Percentiles rank a stretch among this genome's conserved stretches.
Evolutionary conservation across 345 rosid species (phyloP).

Genomic region (Trapa bicornis): DNA sequence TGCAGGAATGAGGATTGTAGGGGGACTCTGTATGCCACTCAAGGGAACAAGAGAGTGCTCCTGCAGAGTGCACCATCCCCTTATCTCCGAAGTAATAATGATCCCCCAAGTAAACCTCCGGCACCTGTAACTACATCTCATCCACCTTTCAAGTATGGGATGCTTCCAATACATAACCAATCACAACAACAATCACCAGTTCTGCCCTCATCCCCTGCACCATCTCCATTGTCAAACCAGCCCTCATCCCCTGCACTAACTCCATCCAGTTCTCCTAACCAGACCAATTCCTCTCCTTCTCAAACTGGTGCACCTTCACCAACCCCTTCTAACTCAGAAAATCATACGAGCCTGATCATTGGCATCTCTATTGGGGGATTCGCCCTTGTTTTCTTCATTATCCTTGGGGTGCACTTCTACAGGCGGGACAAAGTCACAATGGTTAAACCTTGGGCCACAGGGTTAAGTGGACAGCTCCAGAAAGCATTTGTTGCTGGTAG

Average conservation of each 20-base stretch:
- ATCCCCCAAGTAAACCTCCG: slow-evolving; percentile 9
- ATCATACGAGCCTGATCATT: slow-evolving; percentile 2
- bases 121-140: slow-evolving; percentile 7
- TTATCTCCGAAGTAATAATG: background rate
- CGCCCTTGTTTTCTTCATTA: slow-evolving; percentile 22
- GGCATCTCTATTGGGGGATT: slow-evolving; percentile 27
- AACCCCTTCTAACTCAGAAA: background rate
- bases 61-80: no score
- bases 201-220: no score
- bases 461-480: slow-evolving; percentile 87
- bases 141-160: background rate
- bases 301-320: background rate
- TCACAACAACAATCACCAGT: no score
- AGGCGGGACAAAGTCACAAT: slow-evolving; percentile 37
- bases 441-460: slow-evolving; percentile 88
- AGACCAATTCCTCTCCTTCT: background rate
- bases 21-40: background rate
- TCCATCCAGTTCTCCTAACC: no score
- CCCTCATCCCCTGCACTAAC: background rate
- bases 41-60: background rate
- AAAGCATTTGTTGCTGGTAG: slow-evolving; percentile 77
- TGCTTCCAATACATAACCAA: no score
- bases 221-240: background rate
- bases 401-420: slow-evolving; percentile 21
- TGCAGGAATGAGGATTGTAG: background rate